Evolutionary conservation across 805 yeast species (phyloP), one percentile per base, ranked within the genome.

Genomic region (Debaryomyces hansenii): DNA sequence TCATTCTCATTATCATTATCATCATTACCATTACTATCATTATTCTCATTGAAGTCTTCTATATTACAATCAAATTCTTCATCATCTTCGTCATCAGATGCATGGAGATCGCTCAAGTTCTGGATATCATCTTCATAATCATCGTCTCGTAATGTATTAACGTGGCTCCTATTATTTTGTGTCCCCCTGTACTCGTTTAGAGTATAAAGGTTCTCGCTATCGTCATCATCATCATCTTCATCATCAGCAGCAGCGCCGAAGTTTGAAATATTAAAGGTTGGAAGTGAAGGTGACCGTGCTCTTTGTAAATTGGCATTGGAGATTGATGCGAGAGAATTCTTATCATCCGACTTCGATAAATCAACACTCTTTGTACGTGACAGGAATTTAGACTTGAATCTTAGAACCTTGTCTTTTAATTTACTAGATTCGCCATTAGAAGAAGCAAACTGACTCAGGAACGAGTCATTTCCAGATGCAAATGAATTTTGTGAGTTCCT

Each of bases 81-180:
- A 4, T 59, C 66, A 10, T 59, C 63, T 20, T 64, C 66, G 32
- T 62, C 64, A 32, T 67, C 72, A 7, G 64, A 61, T 16, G 57
- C 63, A 31, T 58, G 66, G 12, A 57, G 46, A 43, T 64, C 68
- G 44, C 64, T 57, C 42, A 62, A 37, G 42, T 64, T 56, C 20
- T 56, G 64, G 15, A 60, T 54, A 45, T 63, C 69, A 9, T 59
- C 66, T 18, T 61, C 68, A n/a, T 56, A 57, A 20, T 60, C 64
- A 3, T 60, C 58, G 14, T 47, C 53, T 37, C 41, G 55, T 28
- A 46, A 49, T 3, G 18, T 31, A 18, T 48, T 55, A 2, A 45
- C 57, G n/a, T 12, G 34, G 5, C 8, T 8, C 16, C 34, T 31
- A 12, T 31, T 31, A 31, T 31, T 31, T 3, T 12, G 16, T 2